Evolutionary conservation across 768 basidiomycete genomes (phyloP), one percentile per base, ranked within the genome.

Genomic region (Lactifluus hygrophoroides): DNA sequence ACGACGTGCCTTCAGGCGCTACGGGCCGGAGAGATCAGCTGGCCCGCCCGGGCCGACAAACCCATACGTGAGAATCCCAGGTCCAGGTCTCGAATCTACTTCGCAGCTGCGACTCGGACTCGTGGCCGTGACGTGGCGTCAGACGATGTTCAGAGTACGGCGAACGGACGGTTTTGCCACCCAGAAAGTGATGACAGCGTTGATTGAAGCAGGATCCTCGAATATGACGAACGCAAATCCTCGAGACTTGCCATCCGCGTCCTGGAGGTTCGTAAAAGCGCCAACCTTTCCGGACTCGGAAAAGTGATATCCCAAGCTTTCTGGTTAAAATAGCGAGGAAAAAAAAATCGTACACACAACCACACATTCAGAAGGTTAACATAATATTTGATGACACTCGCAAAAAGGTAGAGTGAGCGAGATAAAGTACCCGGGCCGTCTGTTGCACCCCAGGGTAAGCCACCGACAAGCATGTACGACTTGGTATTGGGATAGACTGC

Each of bases 141-240:
- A 28, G 9, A 43, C 40, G 17, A 50, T 21, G 32, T 25, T 35
- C 9, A 44, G 53, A 17, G 44, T 54, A 60, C 42, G 65, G 57
- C 62, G 46, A 54, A 79, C 93, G 73, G 71, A 97, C 96, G 66
- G 93, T 90, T 77, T 98, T 98, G 57, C 96, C 96, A 69, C 98
- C 96, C 25, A 99, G 79, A 68, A 86, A 84, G 69, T 99, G 96
- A 99, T 91, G 54, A 99, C 96, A 13, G 88, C 85, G 71, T 94
- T 94, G 51, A 99, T 95, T 61, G 90, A 89, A 7, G 88, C 83
- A 9, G 93, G 85, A 46, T 95, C 89, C 57, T 90, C 88, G 70
- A 98, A 99, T 1, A 96, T 98, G 69, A 98, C 74, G 75, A 98
- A 99, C 17, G 94, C 96, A 74, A 99, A 99, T 66, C 96, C 97